These are phyloP conservation scores for Sporodiniella umbellata DNA, from an alignment of 371 early-diverging fungal genomes.

Conservation along the genomic window DNA sequence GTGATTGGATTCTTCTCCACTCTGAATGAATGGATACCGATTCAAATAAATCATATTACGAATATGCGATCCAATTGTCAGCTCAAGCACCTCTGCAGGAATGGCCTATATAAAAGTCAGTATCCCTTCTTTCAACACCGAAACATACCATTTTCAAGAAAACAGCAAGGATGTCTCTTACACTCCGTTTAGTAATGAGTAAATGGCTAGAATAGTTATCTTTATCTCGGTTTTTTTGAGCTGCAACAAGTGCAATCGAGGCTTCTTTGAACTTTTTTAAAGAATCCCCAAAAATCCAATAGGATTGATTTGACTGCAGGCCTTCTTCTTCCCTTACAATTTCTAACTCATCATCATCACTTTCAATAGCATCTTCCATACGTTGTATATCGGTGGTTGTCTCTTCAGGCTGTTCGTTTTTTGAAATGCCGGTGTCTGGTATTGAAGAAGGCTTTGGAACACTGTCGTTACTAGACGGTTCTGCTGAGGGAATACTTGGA, in stretches of 20 bases:
- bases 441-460: background rate
- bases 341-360: background rate
- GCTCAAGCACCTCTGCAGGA: slow-evolving; percentile 29
- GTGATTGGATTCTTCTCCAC: slow-evolving; percentile 1
- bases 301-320: slow-evolving; percentile 34
- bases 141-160: slow-evolving; percentile 34
- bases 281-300: slow-evolving; percentile 48
- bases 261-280: slow-evolving; percentile 33
- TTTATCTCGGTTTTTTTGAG: slow-evolving; percentile 5
- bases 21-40: background rate
- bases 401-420: slow-evolving; percentile 5
- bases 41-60: slow-evolving; percentile 14
- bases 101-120: slow-evolving; percentile 18
- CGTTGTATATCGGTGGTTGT: background rate
- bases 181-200: slow-evolving; percentile 23
- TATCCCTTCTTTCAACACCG: background rate
- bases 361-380: background rate
- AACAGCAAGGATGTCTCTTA: slow-evolving; percentile 37
- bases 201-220: slow-evolving; percentile 16
- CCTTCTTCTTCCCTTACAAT: slow-evolving; percentile 3
- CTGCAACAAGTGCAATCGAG: slow-evolving; percentile 3
- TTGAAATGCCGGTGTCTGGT: slow-evolving; percentile 1
- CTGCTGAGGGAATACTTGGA: background rate
- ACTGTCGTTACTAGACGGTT: background rate
- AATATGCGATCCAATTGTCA: slow-evolving; percentile 24